Evolutionary conservation across 1,139 yeast genomes (phyloP).

Genomic region (Suhomyces wounanorum): DNA sequence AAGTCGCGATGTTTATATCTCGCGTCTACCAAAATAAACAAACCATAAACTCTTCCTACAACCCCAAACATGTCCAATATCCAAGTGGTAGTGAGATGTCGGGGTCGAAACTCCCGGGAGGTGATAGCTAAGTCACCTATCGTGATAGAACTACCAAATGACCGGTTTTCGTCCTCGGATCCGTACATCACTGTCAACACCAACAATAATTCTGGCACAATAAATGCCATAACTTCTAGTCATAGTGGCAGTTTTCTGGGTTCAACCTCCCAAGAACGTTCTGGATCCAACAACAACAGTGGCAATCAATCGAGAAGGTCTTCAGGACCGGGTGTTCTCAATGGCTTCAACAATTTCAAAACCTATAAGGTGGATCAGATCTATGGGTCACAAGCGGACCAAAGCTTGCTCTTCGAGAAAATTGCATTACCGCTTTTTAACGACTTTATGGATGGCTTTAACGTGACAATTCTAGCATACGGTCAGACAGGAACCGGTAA

Average conservation of each 20-base stretch:
- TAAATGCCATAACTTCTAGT: slow-evolving; percentile 1
- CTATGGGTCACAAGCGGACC: slow-evolving; percentile 73
- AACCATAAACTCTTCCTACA: background rate
- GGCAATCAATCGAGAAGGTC: slow-evolving; percentile 5
- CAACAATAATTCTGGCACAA: slow-evolving; percentile 31
- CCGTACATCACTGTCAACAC: slow-evolving; percentile 46
- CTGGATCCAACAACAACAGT: background rate
- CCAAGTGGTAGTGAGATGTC: slow-evolving; percentile 85
- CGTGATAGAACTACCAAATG: slow-evolving; percentile 63
- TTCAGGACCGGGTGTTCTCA: slow-evolving; percentile 3
- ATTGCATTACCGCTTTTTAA: slow-evolving; percentile 66
- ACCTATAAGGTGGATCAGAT: slow-evolving; percentile 72
- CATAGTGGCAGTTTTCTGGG: background rate
- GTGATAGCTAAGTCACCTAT: slow-evolving; percentile 70
- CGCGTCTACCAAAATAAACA: slow-evolving; percentile 8
- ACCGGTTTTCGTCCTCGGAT: slow-evolving; percentile 38
- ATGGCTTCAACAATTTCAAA: slow-evolving; percentile 30
- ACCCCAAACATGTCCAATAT: slow-evolving; percentile 47
- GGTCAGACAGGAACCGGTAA: slow-evolving; percentile 93
- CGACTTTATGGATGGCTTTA: slow-evolving; percentile 69
- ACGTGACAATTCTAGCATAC: slow-evolving; percentile 81
- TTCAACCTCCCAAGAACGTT: slow-evolving; percentile 2
- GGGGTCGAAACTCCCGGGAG: slow-evolving; percentile 78
- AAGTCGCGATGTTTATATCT: slow-evolving; percentile 1
- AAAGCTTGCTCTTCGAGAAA: slow-evolving; percentile 53